Conservation (phyloP, 2,329 filamentous ascomycete species). For the Rugonectria rugulosa region DNA sequence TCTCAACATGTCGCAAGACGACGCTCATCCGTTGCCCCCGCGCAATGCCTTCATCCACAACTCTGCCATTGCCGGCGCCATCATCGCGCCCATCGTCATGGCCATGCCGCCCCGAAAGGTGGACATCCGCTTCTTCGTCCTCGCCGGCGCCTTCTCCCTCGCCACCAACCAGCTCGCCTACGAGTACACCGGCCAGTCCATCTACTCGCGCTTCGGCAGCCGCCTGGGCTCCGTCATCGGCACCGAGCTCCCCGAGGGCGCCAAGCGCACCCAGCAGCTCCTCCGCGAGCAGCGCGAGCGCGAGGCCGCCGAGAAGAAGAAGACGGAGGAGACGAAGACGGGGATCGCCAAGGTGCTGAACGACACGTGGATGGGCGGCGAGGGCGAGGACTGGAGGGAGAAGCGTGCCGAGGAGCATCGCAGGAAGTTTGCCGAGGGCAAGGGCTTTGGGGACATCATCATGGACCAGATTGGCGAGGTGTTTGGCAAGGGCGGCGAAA, state of each 20-base stretch:
- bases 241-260: slow-evolving; percentile 64
- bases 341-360: slow-evolving; percentile 47
- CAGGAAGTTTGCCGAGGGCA: slow-evolving; percentile 62
- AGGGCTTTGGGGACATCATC: slow-evolving; percentile 64
- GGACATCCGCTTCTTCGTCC: slow-evolving; percentile 59
- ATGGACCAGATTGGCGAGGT: slow-evolving; percentile 65
- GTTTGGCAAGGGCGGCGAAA: slow-evolving; percentile 48
- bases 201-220: slow-evolving; percentile 55
- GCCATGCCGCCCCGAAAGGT: slow-evolving; percentile 60
- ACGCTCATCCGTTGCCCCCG: slow-evolving; percentile 40
- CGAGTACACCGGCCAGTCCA: slow-evolving; percentile 64
- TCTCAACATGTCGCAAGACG: slow-evolving; percentile 40
- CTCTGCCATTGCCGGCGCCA: slow-evolving; percentile 55
- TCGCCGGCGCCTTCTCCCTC: slow-evolving; percentile 59
- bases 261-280: slow-evolving; percentile 55
- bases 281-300: slow-evolving; percentile 56
- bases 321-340: slow-evolving; percentile 43
- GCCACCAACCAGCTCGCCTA: slow-evolving; percentile 63
- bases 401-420: slow-evolving; percentile 60
- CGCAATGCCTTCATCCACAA: slow-evolving; percentile 54
- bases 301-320: slow-evolving; percentile 42
- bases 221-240: slow-evolving; percentile 56
- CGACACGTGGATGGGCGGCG: slow-evolving; percentile 66
- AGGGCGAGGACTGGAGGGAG: slow-evolving; percentile 62
- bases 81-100: slow-evolving; percentile 57